phyloP scores from a whole-genome alignment of 768 basidiomycete species.

The Mycena haematopus region DNA sequence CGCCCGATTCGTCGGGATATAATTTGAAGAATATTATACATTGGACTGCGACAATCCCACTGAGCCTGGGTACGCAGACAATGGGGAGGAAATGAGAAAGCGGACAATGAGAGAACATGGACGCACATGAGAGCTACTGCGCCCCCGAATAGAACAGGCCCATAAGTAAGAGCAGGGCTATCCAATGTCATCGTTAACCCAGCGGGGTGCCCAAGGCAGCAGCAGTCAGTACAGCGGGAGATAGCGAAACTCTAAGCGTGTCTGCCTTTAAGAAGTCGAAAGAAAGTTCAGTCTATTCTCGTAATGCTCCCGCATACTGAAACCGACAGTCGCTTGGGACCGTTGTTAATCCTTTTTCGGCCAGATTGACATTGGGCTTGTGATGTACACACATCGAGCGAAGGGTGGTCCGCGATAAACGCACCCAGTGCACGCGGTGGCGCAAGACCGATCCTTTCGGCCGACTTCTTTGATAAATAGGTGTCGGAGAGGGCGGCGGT shows the following conservation, averaged over 20 bases:
- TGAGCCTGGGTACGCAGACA: conserved; percentile 27
- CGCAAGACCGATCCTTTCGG: conserved; percentile 2
- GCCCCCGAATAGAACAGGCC: conserved; percentile 33
- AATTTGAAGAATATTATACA: conserved; percentile 36
- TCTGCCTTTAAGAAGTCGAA: conserved; percentile 1
- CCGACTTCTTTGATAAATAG: conserved; percentile 2
- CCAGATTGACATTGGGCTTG: not conserved
- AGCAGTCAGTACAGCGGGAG: conserved; percentile 9
- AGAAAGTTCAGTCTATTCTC: not conserved
- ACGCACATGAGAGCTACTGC: conserved; percentile 34
- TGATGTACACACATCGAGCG: not conserved
- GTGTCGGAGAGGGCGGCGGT: not conserved
- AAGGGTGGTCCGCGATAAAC: not conserved
- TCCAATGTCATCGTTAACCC: conserved; percentile 8
- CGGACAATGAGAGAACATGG: not conserved
- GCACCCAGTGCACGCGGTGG: conserved; percentile 3
- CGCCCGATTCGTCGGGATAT: conserved; percentile 31
- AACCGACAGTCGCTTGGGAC: not conserved
- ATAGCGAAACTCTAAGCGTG: not conserved
- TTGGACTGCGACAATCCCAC: conserved; percentile 34
- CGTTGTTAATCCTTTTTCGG: conserved; percentile 3
- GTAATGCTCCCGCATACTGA: not conserved
- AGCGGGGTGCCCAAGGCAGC: not conserved
- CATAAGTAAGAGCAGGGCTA: conserved; percentile 23
- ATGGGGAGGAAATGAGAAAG: not conserved